Base-by-base conservation (phyloP, 345 rosid species). In the Acer saccharum region DNA sequence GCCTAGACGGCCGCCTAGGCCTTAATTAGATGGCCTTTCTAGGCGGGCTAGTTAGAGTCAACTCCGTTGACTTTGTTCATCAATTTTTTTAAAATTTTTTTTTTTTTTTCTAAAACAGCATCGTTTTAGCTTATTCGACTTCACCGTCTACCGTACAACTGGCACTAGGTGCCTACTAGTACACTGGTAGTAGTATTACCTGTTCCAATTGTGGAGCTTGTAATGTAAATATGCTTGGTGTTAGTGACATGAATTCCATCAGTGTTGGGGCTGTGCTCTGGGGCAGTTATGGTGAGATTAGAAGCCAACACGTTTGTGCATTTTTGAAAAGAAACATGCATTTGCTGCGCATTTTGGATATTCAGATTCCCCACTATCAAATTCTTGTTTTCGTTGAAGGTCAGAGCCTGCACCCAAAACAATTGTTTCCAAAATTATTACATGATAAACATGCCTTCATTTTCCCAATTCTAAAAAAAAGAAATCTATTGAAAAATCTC, bases 201-300 rank as follows among this genome's bases (percentile, higher is more conserved):
- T 77, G 98, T 92, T 68, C 88, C 90, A n/a, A 93, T 87, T 64
- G 71, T 63, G 14, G 84, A 86, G 44, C 75, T 76, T n/a, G 85
- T 74, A 60, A 95, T 83, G 20, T 44, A 84, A 73, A 93, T 95
- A 77, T 93, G 88, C 72, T 87, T 86, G 52, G 92, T 90, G 21
- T 74, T 43, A 0, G 95, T 84, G 75, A 93, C 78, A 76, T 95
- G 98, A 78, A 95, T 95, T 50, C 98, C 98, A 58, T 93, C 98
- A 0, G 98, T 95, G 85, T 95, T 95, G 6, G 98, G 98, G 77
- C 97, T 92, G 50, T 83, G 65, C 27, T 60, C 77, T 0, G 98
- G 96, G 0, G 96, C 87, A 10, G 86, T 87, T 6, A 95, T 83
- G 10, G 2, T 58, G 46, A 95, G 87, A 72, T 83, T 64, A 4